phyloP scores from a whole-genome alignment of 352 stramenopile genomes.

The Phytophthora hybrid region DNA sequence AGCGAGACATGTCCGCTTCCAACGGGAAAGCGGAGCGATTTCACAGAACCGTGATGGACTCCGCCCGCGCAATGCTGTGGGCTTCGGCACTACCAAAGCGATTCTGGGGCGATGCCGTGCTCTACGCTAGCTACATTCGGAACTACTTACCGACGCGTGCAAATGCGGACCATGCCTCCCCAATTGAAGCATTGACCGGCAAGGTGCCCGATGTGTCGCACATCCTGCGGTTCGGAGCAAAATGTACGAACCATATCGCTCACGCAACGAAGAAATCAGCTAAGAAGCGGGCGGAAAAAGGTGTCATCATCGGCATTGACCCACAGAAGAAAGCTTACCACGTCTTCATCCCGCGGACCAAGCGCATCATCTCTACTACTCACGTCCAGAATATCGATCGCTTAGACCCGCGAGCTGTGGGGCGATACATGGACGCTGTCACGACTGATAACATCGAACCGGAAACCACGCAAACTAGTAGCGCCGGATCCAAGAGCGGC shows the following conservation, averaged over 20 bases:
- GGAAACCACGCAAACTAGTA: too few relatives aligned
- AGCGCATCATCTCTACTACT: neutral
- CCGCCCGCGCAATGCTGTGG: slow-evolving; percentile 18
- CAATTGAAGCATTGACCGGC: slow-evolving; percentile 1
- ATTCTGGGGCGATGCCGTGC: slow-evolving; percentile 18
- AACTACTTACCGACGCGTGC: slow-evolving; percentile 10
- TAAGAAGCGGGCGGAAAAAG: slow-evolving; percentile 8
- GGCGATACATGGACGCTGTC: slow-evolving; percentile 1
- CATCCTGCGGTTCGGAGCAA: slow-evolving; percentile 14
- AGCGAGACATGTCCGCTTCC: slow-evolving; percentile 7
- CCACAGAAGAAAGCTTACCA: neutral
- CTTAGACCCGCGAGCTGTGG: neutral
- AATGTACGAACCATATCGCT: slow-evolving; percentile 9
- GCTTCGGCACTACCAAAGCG: slow-evolving; percentile 4
- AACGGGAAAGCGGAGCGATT: slow-evolving; percentile 15
- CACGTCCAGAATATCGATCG: slow-evolving; percentile 6
- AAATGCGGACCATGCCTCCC: slow-evolving; percentile 16
- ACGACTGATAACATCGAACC: too few relatives aligned
- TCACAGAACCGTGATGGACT: slow-evolving; percentile 19
- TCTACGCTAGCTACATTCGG: slow-evolving; percentile 13
- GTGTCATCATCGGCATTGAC: neutral
- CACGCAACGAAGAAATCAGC: slow-evolving; percentile 2
- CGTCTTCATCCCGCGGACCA: slow-evolving; percentile 2
- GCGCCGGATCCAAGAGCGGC: too few relatives aligned
- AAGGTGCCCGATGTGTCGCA: slow-evolving; percentile 9